A percentile compares a stretch with the other conserved stretches of the same genome.
phyloP scores from a whole-genome alignment of 805 yeast species.

The Candida yuanshanica region DNA sequence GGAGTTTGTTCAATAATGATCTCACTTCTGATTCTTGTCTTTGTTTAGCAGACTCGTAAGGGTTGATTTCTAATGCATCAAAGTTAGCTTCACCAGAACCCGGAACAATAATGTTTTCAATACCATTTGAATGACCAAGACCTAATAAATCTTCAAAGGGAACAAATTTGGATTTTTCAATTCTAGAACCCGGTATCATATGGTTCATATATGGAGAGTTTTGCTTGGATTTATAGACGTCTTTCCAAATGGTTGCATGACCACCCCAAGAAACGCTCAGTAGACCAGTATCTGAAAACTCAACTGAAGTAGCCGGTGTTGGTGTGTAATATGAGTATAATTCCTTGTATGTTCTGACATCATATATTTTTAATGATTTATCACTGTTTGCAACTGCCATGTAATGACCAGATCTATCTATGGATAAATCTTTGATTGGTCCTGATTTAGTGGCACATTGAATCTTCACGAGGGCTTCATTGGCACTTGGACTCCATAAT shows the following conservation, averaged over 20 bases:
- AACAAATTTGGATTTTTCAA: conserved; percentile 65
- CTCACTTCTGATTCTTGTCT: conserved; percentile 92
- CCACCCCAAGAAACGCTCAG: conserved; percentile 94
- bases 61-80: conserved; percentile 90
- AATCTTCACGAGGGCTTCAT: conserved; percentile 78
- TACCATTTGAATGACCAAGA: conserved; percentile 73
- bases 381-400: conserved; percentile 94
- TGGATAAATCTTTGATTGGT: conserved; percentile 77
- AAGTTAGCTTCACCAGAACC: conserved; percentile 98
- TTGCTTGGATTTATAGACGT: conserved; percentile 64
- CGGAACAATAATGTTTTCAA: conserved; percentile 84
- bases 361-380: conserved; percentile 85
- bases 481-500: conserved; percentile 87
- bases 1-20: conserved; percentile 75
- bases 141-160: conserved; percentile 98
- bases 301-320: conserved; percentile 76
- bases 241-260: conserved; percentile 92
- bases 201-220: conserved; percentile 90
- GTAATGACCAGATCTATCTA: conserved; percentile 87
- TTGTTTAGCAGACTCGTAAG: conserved; percentile 86
- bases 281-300: conserved; percentile 83
- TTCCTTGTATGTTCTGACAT: conserved; percentile 75
- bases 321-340: conserved; percentile 62
- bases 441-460: conserved; percentile 64
- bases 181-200: conserved; percentile 68